Base-by-base conservation (phyloP, 192 early-diverging fungal species). In the Coemansia sp. region DNA sequence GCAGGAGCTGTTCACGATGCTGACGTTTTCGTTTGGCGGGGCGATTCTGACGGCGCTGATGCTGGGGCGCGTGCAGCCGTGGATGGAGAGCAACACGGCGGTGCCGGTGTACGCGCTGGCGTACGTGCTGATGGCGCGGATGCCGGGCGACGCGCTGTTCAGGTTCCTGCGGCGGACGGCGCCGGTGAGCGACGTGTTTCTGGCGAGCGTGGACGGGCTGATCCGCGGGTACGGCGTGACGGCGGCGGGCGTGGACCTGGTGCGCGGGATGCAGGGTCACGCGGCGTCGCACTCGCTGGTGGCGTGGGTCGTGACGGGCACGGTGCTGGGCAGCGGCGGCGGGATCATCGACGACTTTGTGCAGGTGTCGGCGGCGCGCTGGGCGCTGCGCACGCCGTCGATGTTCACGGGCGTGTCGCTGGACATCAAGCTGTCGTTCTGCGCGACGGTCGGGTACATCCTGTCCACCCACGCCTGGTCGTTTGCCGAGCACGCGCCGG, bases 211-310 rank as follows among this genome's bases (percentile, higher is more conserved):
- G 27, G 75, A 75, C 24, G 81, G 81, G 9, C 67, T 74, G 23
- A 60, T 82, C 31, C 71, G 81, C n/a, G 81, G 81, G 4, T 82
- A 75, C 50, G 81, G 81, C 58, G 69, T 82, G 40, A 78, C 81
- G 1, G 66, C 76, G 3, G 68, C 76, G 1, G 81, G 81, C 40
- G 75, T 82, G 9, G 81, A 82, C 53, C 19, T 75, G 47, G 76
- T 82, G 48, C 74, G 81, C 44, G 60, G 56, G 46, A 72, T 80
- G 66, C 28, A 54, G 4, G 77, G 77, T 2, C 72, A 75, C 31
- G 64, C 77, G 2, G 65, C 79, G 48, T 53, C 71, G 21, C 62
- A 74, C 33, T 82, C 81, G 28, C 68, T 82, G 28, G 67, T 75
- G 6, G 81, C 75, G 19, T 76, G 72, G 81, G 40, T 82, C 10